Base-by-base conservation (phyloP, 2,329 filamentous ascomycete genomes). In the Davidsoniella virescens region DNA sequence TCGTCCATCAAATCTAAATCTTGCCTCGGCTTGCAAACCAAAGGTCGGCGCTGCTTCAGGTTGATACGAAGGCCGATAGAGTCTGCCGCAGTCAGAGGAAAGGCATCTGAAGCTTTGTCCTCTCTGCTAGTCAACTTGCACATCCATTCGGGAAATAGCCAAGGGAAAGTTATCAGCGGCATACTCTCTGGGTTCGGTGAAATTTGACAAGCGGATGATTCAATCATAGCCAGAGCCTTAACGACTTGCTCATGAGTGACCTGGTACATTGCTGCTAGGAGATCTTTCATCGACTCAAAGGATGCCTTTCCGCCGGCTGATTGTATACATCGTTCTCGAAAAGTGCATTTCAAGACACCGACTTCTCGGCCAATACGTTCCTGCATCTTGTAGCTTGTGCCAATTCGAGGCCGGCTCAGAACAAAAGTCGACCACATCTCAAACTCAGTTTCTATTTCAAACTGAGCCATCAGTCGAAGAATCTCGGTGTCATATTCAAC, bases 111-210 rank as follows among this genome's bases (percentile, higher is more conserved):
- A 17, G 44, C 52, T 16, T 51, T 54, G 17, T 54, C 50, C 12
- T 54, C 38, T 12, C 53, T 50, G 1, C 52, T 76, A 1, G 82
- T 84, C 57, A 94, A 79, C 44, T 72, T 71, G 1, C 82, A 80
- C 3, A 94, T 69, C 53, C 87, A 75, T 42, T 73, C 71, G 10
- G 79, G 71, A 55, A 96, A 94, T 2, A 96, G 68, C 92, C 92
- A 98, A 0, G 92, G 90, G 58, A 95, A 96, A 53, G 82, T 92
- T 57, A 95, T 92, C 7, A 96, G 68, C 0, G 92, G 90, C 71
- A 87, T 82, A 2, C 67, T 65, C 7, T 68, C 68, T 2, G 12
- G 64, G 53, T 4, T 18, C 18, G 25, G 36, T 36, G 9, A 63
- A 54, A 17, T 23, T 8, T 37, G n/a, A 6, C 26, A 38, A 8